Conservation (phyloP, 495 filamentous ascomycete genomes). For the Talaromyces stipitatus region DNA sequence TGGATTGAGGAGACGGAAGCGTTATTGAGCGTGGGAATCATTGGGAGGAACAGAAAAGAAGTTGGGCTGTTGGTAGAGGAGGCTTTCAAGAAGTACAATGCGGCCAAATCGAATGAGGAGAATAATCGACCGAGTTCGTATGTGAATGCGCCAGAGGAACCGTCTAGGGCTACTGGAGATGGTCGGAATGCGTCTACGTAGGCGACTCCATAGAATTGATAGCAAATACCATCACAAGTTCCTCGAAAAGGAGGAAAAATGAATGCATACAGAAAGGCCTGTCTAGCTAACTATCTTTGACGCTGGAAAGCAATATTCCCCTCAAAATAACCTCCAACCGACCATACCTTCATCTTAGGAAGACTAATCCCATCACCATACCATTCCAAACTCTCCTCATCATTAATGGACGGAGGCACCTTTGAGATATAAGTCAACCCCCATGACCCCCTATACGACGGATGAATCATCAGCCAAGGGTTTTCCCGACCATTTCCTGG, state of each 20-base stretch:
- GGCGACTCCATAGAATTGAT: not conserved
- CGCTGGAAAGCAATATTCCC: not conserved
- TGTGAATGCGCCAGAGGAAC: slow-evolving; percentile 2
- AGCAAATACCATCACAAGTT: not conserved
- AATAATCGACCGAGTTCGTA: slow-evolving; percentile 4
- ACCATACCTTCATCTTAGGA: not conserved
- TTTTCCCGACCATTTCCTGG: not conserved
- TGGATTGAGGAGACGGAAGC: slow-evolving; percentile 28
- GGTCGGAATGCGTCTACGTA: not conserved
- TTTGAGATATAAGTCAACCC: not conserved
- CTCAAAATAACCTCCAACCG: not conserved
- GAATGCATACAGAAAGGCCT: not conserved
- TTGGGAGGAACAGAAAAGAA: slow-evolving; percentile 2
- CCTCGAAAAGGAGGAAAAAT: too few relatives aligned
- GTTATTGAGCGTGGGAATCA: slow-evolving; percentile 2
- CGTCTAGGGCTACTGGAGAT: slow-evolving; percentile 1
- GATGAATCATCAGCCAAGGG: not conserved
- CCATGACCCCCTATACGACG: not conserved
- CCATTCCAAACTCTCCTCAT: not conserved
- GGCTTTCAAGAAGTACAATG: slow-evolving; percentile 7
- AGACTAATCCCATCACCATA: not conserved
- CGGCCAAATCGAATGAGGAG: slow-evolving; percentile 5
- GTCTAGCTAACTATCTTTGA: not conserved
- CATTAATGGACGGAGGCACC: not conserved
- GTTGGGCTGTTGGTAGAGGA: slow-evolving; percentile 5